phyloP scores from a whole-genome alignment of 2,329 filamentous ascomycete genomes.

The Paracorniculantispora psalliotae region DNA sequence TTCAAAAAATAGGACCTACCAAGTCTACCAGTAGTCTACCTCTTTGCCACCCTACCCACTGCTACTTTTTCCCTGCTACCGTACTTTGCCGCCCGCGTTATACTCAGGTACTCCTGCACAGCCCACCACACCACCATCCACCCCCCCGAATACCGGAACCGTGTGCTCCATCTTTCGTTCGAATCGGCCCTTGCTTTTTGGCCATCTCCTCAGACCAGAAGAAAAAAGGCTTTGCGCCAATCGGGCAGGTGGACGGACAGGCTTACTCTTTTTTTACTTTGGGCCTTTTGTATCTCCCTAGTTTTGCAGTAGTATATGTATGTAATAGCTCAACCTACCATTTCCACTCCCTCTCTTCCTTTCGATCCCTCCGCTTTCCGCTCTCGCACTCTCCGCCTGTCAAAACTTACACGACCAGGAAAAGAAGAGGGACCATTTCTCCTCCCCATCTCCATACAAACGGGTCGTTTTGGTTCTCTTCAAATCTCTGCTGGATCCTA shows the following conservation, averaged over 20 bases:
- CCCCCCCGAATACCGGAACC: slow-evolving; percentile 9
- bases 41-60: too few relatives aligned
- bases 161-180: background rate
- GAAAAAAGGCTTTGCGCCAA: background rate
- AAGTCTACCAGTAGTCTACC: too few relatives aligned
- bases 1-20: too few relatives aligned
- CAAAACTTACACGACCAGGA: background rate
- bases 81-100: background rate
- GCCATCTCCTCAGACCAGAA: background rate
- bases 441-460: background rate
- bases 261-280: background rate
- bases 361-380: background rate
- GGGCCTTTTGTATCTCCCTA: background rate
- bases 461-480: background rate
- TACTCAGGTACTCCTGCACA: background rate
- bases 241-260: slow-evolving; percentile 9
- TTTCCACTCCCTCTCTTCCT: background rate
- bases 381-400: background rate
- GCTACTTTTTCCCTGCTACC: background rate
- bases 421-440: background rate
- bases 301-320: background rate
- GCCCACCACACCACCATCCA: background rate
- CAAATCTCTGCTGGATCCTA: background rate
- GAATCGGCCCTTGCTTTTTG: background rate
- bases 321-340: background rate